These are phyloP conservation scores for Zymoseptoria crescenta DNA, from an alignment of 2,329 filamentous ascomycete species.

Conservation along the genomic window DNA sequence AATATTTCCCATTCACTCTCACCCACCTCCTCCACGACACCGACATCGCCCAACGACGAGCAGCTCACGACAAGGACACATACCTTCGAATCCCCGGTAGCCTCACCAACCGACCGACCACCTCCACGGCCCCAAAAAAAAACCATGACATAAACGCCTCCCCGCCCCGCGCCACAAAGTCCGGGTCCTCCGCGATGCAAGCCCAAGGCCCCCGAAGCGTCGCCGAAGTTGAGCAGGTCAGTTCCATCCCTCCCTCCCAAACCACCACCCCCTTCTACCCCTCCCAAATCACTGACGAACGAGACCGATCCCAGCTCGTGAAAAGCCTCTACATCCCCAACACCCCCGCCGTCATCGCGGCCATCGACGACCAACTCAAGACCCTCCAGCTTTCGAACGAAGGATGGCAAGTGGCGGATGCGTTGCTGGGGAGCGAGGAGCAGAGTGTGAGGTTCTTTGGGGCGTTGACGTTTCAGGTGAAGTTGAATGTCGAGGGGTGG, in stretches of 20 bases:
- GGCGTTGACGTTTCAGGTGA: constrained; percentile 85
- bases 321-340: constrained; percentile 44
- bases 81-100: too few species aligned
- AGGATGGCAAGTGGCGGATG: constrained; percentile 80
- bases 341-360: constrained; percentile 37
- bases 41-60: too few species aligned
- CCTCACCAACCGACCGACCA: background rate
- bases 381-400: constrained; percentile 68
- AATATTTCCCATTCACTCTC: too few species aligned
- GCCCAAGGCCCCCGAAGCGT: background rate
- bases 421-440: constrained; percentile 59
- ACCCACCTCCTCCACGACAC: too few species aligned
- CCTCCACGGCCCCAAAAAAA: background rate
- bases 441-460: constrained; percentile 84
- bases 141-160: background rate
- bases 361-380: constrained; percentile 68
- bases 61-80: too few species aligned
- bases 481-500: constrained; percentile 58
- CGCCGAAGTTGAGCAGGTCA: background rate
- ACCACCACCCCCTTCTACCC: too few species aligned
- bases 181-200: background rate
- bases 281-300: too few species aligned
- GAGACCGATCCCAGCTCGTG: constrained; percentile 32
- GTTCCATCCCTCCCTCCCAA: too few species aligned
- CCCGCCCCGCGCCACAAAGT: background rate